These are phyloP conservation scores for Chlamydomonas sphaeroides DNA, from an alignment of 139 green algal genomes.

Conservation along the genomic window DNA sequence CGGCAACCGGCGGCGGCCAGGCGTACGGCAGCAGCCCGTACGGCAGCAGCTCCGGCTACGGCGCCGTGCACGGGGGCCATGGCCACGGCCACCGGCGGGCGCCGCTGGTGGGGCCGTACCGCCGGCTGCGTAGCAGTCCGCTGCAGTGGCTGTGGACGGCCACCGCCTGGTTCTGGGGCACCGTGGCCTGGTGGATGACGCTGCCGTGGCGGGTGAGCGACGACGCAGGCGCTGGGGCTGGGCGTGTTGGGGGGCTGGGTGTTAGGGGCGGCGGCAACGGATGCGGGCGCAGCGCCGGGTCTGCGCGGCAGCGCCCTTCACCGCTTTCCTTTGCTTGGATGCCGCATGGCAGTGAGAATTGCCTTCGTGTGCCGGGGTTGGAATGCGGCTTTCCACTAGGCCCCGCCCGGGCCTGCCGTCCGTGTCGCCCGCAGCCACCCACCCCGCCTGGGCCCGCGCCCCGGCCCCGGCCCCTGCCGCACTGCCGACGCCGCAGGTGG, in stretches of 20 bases:
- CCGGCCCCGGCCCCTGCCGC: neutral
- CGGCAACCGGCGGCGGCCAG: neutral
- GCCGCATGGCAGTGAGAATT: too few relatives aligned
- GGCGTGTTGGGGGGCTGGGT: too few relatives aligned
- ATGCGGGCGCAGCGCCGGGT: too few relatives aligned
- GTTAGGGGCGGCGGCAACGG: too few relatives aligned
- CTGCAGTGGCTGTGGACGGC: conserved; percentile 29
- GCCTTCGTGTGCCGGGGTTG: too few relatives aligned
- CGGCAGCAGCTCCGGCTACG: neutral
- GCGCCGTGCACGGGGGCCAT: too few relatives aligned
- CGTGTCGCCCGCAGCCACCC: too few relatives aligned
- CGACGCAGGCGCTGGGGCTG: too few relatives aligned
- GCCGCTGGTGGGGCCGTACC: neutral
- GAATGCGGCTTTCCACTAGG: too few relatives aligned
- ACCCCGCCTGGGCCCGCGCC: too few relatives aligned
- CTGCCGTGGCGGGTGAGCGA: conserved; percentile 28
- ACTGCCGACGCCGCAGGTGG: neutral
- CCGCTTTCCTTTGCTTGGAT: too few relatives aligned
- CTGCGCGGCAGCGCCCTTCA: neutral
- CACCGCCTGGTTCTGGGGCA: conserved; percentile 5
- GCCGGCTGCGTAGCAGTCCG: neutral
- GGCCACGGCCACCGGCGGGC: neutral
- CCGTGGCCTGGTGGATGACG: neutral
- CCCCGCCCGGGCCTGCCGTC: too few relatives aligned
- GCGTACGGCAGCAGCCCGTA: neutral